phyloP scores from a whole-genome alignment of 441 rosid species.

The Jatropha podagrica region DNA sequence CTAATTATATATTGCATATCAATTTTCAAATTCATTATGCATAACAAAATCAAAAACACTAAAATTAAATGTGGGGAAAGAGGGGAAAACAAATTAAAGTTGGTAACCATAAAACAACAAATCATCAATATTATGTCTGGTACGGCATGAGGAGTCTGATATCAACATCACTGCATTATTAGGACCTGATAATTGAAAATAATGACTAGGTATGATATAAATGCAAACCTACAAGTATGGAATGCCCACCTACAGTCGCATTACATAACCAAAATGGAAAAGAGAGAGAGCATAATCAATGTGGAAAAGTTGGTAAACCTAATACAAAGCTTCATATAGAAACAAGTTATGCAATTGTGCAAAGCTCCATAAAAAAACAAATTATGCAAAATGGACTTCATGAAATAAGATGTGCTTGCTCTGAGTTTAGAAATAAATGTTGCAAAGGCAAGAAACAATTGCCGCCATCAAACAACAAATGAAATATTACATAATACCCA shows the following conservation, averaged over 20 bases:
- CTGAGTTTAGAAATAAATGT: background rate
- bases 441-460: constrained; percentile 1
- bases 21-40: background rate
- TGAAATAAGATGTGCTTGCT: background rate
- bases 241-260: background rate
- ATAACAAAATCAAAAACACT: constrained; percentile 5
- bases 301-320: background rate
- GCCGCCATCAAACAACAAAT: constrained; percentile 11
- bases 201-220: background rate
- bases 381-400: background rate
- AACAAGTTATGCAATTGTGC: background rate
- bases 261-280: background rate
- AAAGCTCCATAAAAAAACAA: background rate
- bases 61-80: background rate
- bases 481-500: background rate
- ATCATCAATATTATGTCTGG: background rate
- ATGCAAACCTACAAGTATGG: background rate
- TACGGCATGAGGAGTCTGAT: background rate
- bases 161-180: background rate
- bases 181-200: constrained; percentile 8
- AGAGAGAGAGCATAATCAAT: constrained; percentile 2
- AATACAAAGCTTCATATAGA: background rate
- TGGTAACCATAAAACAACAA: constrained; percentile 1
- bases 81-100: background rate
- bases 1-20: background rate